These are phyloP conservation scores for Saccharomyces hybrid DNA, from an alignment of 1,139 yeast species.

Conservation along the genomic window DNA sequence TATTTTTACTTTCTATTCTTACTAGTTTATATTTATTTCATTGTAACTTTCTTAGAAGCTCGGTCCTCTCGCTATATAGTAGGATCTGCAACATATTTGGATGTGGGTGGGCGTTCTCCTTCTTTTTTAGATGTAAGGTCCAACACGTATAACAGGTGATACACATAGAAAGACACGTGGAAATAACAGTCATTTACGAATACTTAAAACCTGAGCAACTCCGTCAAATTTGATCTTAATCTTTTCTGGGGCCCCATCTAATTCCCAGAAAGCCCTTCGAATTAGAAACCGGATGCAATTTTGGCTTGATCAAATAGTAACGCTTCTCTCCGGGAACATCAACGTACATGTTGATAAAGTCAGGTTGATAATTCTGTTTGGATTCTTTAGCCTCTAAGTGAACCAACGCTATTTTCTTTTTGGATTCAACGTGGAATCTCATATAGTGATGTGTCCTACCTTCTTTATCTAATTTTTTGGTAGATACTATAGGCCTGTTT, in stretches of 20 bases:
- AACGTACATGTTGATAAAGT: slow-evolving; percentile 64
- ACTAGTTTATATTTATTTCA: not conserved
- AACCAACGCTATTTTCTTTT: slow-evolving; percentile 53
- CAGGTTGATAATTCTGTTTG: slow-evolving; percentile 60
- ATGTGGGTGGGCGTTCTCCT: not conserved
- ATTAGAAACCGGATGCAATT: slow-evolving; percentile 18
- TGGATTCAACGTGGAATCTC: slow-evolving; percentile 82
- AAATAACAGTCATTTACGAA: not conserved
- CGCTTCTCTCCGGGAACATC: slow-evolving; percentile 69
- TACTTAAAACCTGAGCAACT: not conserved
- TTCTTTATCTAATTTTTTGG: slow-evolving; percentile 51
- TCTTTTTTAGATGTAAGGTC: not conserved
- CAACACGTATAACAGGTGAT: not conserved
- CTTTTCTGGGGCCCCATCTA: slow-evolving; percentile 76
- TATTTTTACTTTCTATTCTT: not conserved
- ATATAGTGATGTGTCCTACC: slow-evolving; percentile 75
- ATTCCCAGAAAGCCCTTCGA: slow-evolving; percentile 66
- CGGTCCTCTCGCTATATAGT: not conserved
- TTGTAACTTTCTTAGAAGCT: not conserved
- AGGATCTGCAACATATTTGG: not conserved
- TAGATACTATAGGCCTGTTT: slow-evolving; percentile 67
- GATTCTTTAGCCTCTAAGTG: slow-evolving; percentile 64
- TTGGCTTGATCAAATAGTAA: slow-evolving; percentile 63
- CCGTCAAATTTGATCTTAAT: slow-evolving; percentile 13
- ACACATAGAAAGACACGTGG: not conserved